These are phyloP conservation scores for Dendrobium huoshanense DNA, from an alignment of 106 monocot genomes.

Conservation along the genomic window DNA sequence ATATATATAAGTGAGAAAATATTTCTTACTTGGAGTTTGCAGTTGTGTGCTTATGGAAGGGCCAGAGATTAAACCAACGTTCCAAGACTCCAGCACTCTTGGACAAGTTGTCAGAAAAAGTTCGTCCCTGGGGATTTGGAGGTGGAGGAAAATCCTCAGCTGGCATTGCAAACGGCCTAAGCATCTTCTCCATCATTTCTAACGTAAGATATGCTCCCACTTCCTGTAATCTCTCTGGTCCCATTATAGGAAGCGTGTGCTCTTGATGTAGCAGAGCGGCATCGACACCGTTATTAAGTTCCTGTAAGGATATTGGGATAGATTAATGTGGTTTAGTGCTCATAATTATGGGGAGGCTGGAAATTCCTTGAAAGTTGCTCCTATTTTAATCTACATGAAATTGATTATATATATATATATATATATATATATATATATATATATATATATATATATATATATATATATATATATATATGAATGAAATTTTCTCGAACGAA, in stretches of 20 bases:
- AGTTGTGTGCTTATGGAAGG: slow-evolving; percentile 52
- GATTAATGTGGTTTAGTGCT: neutral
- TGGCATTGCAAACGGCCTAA: slow-evolving; percentile 91
- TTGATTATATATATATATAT: too few relatives aligned
- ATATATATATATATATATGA: too few relatives aligned
- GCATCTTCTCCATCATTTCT: slow-evolving; percentile 84
- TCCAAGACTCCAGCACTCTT: slow-evolving; percentile 65
- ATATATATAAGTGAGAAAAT: too few relatives aligned
- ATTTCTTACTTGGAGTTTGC: slow-evolving; percentile 7
- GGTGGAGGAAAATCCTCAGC: slow-evolving; percentile 92
- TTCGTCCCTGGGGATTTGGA: slow-evolving; percentile 50
- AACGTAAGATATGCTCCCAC: slow-evolving; percentile 60
- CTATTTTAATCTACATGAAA: too few relatives aligned
- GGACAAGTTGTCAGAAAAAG: slow-evolving; percentile 60
- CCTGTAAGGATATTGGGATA: neutral
- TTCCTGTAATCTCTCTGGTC: slow-evolving; percentile 92
- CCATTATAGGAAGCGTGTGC: slow-evolving; percentile 92
- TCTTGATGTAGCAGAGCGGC: slow-evolving; percentile 65
- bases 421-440: too few relatives aligned
- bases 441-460: too few relatives aligned
- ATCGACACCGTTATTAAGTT: slow-evolving; percentile 44
- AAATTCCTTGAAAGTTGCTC: too few relatives aligned
- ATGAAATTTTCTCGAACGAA: too few relatives aligned
- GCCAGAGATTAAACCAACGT: slow-evolving; percentile 76
- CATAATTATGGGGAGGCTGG: too few relatives aligned